Base-by-base conservation (phyloP, 768 basidiomycete species). In the Mrakia frigida region DNA sequence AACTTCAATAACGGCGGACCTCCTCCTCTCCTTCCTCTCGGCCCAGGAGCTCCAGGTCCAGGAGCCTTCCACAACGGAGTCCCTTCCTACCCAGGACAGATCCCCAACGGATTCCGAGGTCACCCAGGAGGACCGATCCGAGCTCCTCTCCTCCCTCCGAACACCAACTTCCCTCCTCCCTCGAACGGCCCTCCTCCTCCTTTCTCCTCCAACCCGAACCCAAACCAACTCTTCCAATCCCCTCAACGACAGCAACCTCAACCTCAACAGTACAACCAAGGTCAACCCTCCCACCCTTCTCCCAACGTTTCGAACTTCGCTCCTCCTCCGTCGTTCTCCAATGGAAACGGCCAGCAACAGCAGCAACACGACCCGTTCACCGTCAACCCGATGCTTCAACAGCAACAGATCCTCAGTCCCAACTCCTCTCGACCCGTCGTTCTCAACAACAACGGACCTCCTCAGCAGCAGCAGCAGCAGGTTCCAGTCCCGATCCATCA, bases 41-140 rank as follows among this genome's bases (percentile, higher is more conserved):
- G 56, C 56, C 56, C 56, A n/a, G 25, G 25, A 6, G 37, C 35
- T 39, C 65, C 65, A 25, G 35, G 35, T 25, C 65, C 37, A 10
- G 65, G 65, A 35, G 65, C 65, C 9, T 41, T 68, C 65, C 35
- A 68, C 37, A 68, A 68, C 35, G 65, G 65, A 18, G 65, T 39
- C 33, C 65, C 65, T 25, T n/a, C 25, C 37, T 68, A 39, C 25
- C 65, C 65, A 39, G 37, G 65, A 3, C 65, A 39, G 25, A n/a
- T 68, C 10, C 35, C 65, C 37, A 68, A 39, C 37, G 65, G 65
- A 1, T 39, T 39, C 35, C 35, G 65, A 37, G 37, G 65, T 4
- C 35, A 18, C 5, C 37, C 25, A 31, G 28, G 31, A 31, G 63
- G 60, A 61, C 60, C 63, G 13, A 11, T 18, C 3, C 31, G 28